Conservation (phyloP, 1,139 yeast genomes). For the Geotrichum citri-aurantii region DNA sequence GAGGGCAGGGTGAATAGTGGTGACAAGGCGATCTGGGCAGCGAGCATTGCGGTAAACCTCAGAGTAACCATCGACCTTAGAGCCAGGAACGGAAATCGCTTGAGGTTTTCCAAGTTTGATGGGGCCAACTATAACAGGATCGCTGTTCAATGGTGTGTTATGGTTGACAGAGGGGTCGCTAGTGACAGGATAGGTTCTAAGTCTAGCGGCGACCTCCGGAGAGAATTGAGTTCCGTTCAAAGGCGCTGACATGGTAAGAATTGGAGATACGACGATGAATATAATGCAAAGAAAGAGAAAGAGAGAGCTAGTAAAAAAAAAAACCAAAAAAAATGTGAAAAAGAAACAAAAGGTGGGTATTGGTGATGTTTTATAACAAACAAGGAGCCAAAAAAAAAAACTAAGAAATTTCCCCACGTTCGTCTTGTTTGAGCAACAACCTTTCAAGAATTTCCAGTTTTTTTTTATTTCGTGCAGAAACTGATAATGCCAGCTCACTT, state of each 20-base stretch:
- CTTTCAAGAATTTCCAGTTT: too few species aligned
- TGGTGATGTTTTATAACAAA: neutral
- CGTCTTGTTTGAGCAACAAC: too few species aligned
- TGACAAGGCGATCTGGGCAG: constrained; percentile 38
- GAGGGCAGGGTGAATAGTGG: constrained; percentile 47
- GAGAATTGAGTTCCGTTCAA: constrained; percentile 16
- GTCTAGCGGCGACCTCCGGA: constrained; percentile 16
- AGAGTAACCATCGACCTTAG: constrained; percentile 48
- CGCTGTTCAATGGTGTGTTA: constrained; percentile 1
- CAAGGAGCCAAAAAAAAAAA: neutral
- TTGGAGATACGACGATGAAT: neutral
- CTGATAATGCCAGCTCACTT: too few species aligned
- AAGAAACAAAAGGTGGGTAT: neutral
- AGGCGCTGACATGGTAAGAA: neutral
- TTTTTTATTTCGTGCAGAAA: too few species aligned
- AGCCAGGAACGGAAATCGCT: constrained; percentile 44
- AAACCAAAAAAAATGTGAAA: neutral
- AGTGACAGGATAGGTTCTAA: constrained; percentile 13
- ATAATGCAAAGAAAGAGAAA: neutral
- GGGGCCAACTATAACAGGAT: neutral
- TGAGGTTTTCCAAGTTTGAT: constrained; percentile 27
- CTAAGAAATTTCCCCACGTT: neutral
- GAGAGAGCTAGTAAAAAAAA: neutral
- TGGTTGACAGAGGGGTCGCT: constrained; percentile 5
- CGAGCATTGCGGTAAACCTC: constrained; percentile 47